Evolutionary conservation across 345 rosid genomes (phyloP).

Genomic region (Rubroshorea leprosula): DNA sequence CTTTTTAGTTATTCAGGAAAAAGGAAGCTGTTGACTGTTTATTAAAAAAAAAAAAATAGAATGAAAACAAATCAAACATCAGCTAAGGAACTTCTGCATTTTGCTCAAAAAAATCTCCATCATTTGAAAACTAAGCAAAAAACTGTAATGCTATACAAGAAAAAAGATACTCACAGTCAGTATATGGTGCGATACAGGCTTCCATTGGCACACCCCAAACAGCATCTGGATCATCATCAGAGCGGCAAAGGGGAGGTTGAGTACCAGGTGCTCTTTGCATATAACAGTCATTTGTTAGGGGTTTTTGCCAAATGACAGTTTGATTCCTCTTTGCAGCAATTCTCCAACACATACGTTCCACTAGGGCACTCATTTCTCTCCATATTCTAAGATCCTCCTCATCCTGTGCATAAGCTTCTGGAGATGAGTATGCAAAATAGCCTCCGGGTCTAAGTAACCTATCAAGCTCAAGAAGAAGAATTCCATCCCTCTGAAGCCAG

Average conservation of each 20-base stretch:
- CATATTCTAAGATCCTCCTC: slow-evolving; percentile 91
- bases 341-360: slow-evolving; percentile 92
- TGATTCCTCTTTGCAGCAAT: slow-evolving; percentile 87
- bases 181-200: slow-evolving; percentile 85
- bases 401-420: slow-evolving; percentile 98
- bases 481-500: slow-evolving; percentile 98
- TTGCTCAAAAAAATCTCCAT: not conserved
- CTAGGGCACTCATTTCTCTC: slow-evolving; percentile 93
- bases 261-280: slow-evolving; percentile 72
- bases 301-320: slow-evolving; percentile 96
- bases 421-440: slow-evolving; percentile 96
- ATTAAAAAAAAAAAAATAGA: not conserved
- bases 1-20: not conserved
- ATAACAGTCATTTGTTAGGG: slow-evolving; percentile 86
- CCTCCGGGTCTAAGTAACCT: slow-evolving; percentile 97
- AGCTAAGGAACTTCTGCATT: not conserved
- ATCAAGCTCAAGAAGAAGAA: slow-evolving; percentile 97
- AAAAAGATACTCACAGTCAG: slow-evolving; percentile 62
- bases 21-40: not conserved
- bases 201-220: slow-evolving; percentile 80
- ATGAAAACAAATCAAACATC: no score
- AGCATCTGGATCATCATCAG: slow-evolving; percentile 92
- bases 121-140: not conserved
- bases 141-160: not conserved
- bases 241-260: slow-evolving; percentile 83